Evolutionary conservation across 495 filamentous ascomycete species (phyloP).

Genomic region (Neurospora discreta): DNA sequence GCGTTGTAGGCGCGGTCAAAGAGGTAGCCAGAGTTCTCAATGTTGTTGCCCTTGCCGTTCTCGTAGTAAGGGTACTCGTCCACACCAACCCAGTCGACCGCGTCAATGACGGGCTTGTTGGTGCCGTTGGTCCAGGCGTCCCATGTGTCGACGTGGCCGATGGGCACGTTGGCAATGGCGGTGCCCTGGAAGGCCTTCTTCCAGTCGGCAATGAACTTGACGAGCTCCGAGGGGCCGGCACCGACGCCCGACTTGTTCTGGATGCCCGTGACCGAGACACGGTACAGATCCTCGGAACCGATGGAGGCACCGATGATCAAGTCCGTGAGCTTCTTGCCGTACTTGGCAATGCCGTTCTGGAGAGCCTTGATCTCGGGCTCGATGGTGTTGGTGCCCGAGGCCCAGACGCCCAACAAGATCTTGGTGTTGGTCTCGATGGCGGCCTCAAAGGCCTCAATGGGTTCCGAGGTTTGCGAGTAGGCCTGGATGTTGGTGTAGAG

Average conservation of each 20-base stretch:
- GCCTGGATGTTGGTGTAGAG: slow-evolving; percentile 45
- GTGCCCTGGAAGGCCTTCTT: slow-evolving; percentile 26
- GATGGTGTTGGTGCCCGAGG: slow-evolving; percentile 37
- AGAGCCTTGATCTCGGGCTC: slow-evolving; percentile 37
- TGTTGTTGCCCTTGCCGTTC: slow-evolving; percentile 32
- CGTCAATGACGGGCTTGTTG: slow-evolving; percentile 36
- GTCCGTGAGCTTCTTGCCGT: slow-evolving; percentile 31
- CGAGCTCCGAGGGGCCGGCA: slow-evolving; percentile 28
- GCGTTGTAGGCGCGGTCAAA: slow-evolving; percentile 32
- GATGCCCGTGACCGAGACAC: slow-evolving; percentile 30
- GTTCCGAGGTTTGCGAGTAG: slow-evolving; percentile 31
- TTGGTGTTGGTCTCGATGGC: slow-evolving; percentile 38
- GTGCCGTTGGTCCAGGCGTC: slow-evolving; percentile 34
- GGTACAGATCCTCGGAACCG: slow-evolving; percentile 46
- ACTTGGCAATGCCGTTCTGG: slow-evolving; percentile 28
- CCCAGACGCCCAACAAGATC: slow-evolving; percentile 43
- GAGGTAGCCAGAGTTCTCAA: slow-evolving; percentile 28
- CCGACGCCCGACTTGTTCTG: slow-evolving; percentile 33
- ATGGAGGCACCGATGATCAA: slow-evolving; percentile 42
- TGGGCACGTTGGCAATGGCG: slow-evolving; percentile 24
- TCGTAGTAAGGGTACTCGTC: slow-evolving; percentile 44
- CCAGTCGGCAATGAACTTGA: slow-evolving; percentile 39
- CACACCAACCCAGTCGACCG: slow-evolving; percentile 38
- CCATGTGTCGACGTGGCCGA: slow-evolving; percentile 43
- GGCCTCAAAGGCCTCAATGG: slow-evolving; percentile 41